Evolutionary conservation across 1,284 basidiomycete genomes (phyloP).

Genomic region (Rhodotorula sp.): DNA sequence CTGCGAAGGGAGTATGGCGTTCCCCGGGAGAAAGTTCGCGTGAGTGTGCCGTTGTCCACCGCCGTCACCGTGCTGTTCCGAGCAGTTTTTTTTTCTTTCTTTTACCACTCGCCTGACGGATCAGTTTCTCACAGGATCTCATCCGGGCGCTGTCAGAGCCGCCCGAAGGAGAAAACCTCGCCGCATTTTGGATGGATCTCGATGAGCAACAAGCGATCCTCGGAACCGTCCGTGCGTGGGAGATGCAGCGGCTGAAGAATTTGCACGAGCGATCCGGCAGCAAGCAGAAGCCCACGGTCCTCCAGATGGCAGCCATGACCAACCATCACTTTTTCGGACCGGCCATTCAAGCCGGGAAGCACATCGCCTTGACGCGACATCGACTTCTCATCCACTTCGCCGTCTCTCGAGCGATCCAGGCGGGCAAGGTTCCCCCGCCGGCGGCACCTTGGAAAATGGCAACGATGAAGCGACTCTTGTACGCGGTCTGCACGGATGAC

Average conservation of each 20-base stretch:
- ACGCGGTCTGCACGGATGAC: neutral
- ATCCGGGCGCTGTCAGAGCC: neutral
- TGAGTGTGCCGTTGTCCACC: neutral
- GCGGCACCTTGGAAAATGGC: neutral
- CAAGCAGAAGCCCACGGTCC: neutral
- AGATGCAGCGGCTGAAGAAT: slow-evolving; percentile 1
- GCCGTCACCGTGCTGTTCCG: neutral
- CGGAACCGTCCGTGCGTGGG: neutral
- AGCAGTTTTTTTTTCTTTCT: too few relatives aligned
- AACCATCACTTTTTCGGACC: neutral
- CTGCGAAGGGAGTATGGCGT: neutral
- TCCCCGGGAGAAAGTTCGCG: neutral
- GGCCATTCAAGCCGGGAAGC: too few relatives aligned
- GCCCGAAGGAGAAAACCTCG: neutral
- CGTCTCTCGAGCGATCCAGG: neutral
- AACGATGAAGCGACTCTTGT: neutral
- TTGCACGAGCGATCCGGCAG: neutral
- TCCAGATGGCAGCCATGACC: neutral
- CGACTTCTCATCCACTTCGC: neutral
- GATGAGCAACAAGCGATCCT: neutral
- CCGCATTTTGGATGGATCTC: neutral
- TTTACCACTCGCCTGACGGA: too few relatives aligned
- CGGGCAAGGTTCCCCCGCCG: neutral
- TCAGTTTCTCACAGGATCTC: neutral
- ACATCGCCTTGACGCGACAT: neutral